These are phyloP conservation scores for Letharia lupina DNA, from an alignment of 495 filamentous ascomycete species.

Conservation along the genomic window DNA sequence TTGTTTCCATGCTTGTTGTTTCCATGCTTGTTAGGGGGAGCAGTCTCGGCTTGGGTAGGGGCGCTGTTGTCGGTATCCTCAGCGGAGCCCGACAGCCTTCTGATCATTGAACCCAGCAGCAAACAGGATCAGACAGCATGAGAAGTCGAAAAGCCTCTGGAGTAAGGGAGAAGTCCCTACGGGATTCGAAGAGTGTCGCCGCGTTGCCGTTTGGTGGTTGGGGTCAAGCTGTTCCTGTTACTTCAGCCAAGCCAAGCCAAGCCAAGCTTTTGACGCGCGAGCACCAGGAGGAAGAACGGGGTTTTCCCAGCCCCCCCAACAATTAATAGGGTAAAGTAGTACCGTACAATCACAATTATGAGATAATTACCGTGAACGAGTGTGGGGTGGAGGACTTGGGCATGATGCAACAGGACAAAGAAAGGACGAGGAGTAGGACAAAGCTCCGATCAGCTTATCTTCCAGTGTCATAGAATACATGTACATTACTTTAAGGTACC, in stretches of 20 bases:
- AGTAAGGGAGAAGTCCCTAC: neutral
- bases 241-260: too few species aligned
- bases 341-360: too few species aligned
- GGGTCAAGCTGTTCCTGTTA: too few species aligned
- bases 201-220: neutral
- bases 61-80: slow-evolving; percentile 33
- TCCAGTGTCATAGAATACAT: too few species aligned
- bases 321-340: too few species aligned
- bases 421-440: too few species aligned
- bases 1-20: slow-evolving; percentile 19
- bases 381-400: too few species aligned
- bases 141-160: neutral
- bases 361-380: too few species aligned
- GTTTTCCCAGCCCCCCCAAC: neutral
- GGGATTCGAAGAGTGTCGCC: neutral
- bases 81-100: slow-evolving; percentile 31
- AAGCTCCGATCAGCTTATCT: too few species aligned
- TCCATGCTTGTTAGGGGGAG: slow-evolving; percentile 15
- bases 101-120: slow-evolving; percentile 31
- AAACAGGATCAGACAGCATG: slow-evolving; percentile 9
- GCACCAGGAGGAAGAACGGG: neutral
- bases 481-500: too few species aligned
- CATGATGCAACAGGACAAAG: too few species aligned
- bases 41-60: slow-evolving; percentile 20
- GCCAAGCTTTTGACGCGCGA: neutral